Evolutionary conservation across 495 filamentous ascomycete species (phyloP), one percentile per base, ranked within the genome.

Genomic region (Annulohypoxylon maeteangense): DNA sequence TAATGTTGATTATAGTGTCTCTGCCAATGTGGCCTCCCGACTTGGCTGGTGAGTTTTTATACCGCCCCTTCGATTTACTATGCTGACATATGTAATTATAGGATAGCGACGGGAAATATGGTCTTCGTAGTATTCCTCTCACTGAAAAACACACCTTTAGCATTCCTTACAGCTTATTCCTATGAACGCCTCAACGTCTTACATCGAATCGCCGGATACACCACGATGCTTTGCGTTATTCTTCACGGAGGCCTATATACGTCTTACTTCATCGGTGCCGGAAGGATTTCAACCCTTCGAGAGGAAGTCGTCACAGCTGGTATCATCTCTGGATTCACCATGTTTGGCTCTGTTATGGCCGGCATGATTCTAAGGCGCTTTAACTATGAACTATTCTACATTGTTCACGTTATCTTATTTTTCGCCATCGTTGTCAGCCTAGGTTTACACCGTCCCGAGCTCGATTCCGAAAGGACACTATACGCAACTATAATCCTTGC

Each of bases 111-210:
- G 4, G 79, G 71, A 34, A 90, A 89, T 65, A 68, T 87, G 58
- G 81, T 77, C 56, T 78, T 90, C 25, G 79, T 88, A 25, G 82
- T 88, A 12, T 89, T 90, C 55, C 79, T 90, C 25, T 84, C 86
- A 2, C 77, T 90, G 61, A 88, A 87, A 62, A 89, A 90, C 69
- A 89, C 87, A 0, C 88, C 88, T 31, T 70, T 90, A 18, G 85
- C 87, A 29, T 79, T 84, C 32, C 66, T 90, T 23, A 86, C 84
- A 8, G 84, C 84, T 16, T 85, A 85, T 50, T 89, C 87, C 7
- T 89, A 90, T 71, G 88, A 90, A 62, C 78, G 85, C 18, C 81
- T 90, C 32, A 89, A 89, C 64, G 81, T 82, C 31, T 82, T 90
- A 18, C 88, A 90, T 74, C 85, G 84, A 59, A 81, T 84, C 47